Conservation (phyloP, 305 asterid genomes). For the Solanum hybrid region DNA sequence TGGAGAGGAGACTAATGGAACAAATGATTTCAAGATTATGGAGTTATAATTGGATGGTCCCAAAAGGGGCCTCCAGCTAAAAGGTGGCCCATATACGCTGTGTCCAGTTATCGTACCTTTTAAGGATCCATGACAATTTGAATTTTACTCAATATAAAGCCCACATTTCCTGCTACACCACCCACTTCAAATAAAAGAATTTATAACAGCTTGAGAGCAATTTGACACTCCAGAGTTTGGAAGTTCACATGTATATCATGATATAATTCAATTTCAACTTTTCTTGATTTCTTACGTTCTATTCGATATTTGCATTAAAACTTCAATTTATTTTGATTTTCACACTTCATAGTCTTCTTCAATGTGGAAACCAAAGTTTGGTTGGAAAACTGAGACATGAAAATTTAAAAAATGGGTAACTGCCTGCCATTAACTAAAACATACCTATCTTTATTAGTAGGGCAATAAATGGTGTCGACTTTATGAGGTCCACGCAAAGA, state of each 20-base stretch:
- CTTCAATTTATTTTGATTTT: not conserved
- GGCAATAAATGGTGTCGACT: not conserved
- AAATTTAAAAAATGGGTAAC: not conserved
- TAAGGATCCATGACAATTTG: not conserved
- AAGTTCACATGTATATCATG: not conserved
- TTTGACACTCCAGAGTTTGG: not conserved
- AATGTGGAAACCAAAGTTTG: not conserved
- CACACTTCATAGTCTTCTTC: not conserved
- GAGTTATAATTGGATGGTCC: not conserved
- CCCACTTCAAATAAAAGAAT: not conserved
- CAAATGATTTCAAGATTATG: conserved; percentile 2
- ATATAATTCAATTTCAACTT: not conserved
- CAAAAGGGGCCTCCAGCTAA: not conserved
- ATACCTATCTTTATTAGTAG: conserved; percentile 26
- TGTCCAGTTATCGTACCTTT: not conserved
- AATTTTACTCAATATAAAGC: not conserved
- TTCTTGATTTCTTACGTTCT: not conserved
- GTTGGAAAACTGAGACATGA: not conserved
- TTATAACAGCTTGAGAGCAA: not conserved
- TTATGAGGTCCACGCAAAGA: conserved; percentile 4
- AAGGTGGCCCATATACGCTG: not conserved
- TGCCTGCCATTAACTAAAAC: conserved; percentile 19
- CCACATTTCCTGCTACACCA: not conserved
- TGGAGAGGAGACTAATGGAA: not conserved
- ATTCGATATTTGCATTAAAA: not conserved